These are phyloP conservation scores for Alloascoidea hylecoeti DNA, from an alignment of 805 yeast genomes.

Conservation along the genomic window DNA sequence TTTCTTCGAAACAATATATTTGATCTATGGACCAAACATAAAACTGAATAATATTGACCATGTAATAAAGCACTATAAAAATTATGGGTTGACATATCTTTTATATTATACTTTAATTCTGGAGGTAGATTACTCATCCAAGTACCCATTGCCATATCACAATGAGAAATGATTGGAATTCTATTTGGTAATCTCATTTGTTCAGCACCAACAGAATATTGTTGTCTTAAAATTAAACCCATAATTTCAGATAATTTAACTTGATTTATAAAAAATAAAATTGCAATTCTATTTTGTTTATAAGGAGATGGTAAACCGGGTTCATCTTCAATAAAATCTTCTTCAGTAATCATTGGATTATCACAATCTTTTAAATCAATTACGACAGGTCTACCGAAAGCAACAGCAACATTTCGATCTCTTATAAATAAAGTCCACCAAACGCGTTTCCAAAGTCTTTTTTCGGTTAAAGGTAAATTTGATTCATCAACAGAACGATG, in stretches of 20 bases:
- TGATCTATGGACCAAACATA: conserved; percentile 58
- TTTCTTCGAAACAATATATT: conserved; percentile 29
- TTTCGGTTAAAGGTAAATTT: conserved; percentile 23
- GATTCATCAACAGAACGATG: conserved; percentile 38
- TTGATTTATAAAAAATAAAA: conserved; percentile 43
- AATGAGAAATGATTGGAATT: conserved; percentile 39
- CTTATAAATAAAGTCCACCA: conserved; percentile 73
- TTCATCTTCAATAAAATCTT: conserved; percentile 46
- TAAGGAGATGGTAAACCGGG: conserved; percentile 26
- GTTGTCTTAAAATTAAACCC: conserved; percentile 55
- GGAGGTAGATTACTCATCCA: conserved; percentile 62
- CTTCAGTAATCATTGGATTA: conserved; percentile 54
- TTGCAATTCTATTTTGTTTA: conserved; percentile 31
- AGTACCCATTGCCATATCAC: conserved; percentile 64
- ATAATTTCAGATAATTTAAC: conserved; percentile 59
- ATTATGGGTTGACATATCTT: conserved; percentile 36
- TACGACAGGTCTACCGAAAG: conserved; percentile 59
- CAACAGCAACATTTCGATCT: conserved; percentile 55
- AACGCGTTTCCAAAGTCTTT: conserved; percentile 43
- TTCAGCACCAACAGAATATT: conserved; percentile 57
- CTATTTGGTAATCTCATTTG: conserved; percentile 23
- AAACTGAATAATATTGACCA: conserved; percentile 59
- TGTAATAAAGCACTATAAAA: conserved; percentile 45
- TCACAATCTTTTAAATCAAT: conserved; percentile 65
- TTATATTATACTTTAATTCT: conserved; percentile 45